Percentiles rank a stretch among this genome's conserved stretches.
phyloP scores from a whole-genome alignment of 108 stramenopile genomes.

The Nannochloropsis oceanica region DNA sequence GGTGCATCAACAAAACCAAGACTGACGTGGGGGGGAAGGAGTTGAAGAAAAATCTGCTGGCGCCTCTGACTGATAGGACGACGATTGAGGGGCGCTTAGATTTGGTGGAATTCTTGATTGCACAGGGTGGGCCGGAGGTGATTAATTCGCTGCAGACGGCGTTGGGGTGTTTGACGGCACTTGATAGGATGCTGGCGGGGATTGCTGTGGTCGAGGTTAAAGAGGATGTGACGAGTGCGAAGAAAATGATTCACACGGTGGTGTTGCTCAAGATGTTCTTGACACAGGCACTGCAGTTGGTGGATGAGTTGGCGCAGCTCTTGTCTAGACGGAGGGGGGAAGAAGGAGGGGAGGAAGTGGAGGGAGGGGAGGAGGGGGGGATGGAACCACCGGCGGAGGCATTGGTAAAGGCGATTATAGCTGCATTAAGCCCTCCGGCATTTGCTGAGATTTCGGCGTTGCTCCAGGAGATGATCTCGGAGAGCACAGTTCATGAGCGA shows the following conservation, averaged over 20 bases:
- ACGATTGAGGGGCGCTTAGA: slow-evolving; percentile 29
- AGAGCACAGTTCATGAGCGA: slow-evolving; percentile 11
- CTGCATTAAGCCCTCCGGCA: slow-evolving; percentile 12
- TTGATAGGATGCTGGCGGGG: slow-evolving; percentile 35
- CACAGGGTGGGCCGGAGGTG: background rate
- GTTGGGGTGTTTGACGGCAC: slow-evolving; percentile 21
- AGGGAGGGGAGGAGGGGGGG: background rate
- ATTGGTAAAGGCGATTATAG: slow-evolving; percentile 14
- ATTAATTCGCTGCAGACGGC: background rate
- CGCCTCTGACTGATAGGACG: slow-evolving; percentile 16
- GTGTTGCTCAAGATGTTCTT: slow-evolving; percentile 3
- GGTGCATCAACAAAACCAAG: slow-evolving; percentile 34
- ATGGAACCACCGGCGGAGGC: background rate
- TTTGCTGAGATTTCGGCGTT: slow-evolving; percentile 12
- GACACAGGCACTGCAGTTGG: background rate
- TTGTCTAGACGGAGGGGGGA: background rate
- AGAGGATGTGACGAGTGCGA: background rate
- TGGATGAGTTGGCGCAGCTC: background rate
- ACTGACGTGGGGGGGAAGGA: slow-evolving; percentile 35
- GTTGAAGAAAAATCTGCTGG: slow-evolving; percentile 25
- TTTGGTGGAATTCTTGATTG: slow-evolving; percentile 16
- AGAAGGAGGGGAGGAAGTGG: background rate
- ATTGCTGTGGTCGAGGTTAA: background rate
- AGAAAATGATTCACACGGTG: slow-evolving; percentile 13
- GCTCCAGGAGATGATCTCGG: slow-evolving; percentile 13